Evolutionary conservation across 106 monocot species (phyloP).

Genomic region (Iris macrosiphon): DNA sequence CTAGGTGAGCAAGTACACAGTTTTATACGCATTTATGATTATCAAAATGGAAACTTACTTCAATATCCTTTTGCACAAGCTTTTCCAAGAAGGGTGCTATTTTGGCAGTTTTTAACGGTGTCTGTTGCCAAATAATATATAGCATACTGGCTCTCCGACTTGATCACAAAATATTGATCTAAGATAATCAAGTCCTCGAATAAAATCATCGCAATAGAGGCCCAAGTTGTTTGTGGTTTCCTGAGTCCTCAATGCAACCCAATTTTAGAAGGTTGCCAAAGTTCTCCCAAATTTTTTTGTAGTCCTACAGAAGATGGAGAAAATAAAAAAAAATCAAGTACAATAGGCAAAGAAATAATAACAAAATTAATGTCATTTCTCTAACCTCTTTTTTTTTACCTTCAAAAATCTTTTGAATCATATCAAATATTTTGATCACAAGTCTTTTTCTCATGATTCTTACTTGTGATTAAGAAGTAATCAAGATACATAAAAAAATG

Average conservation of each 20-base stretch:
- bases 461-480: too few relatives aligned
- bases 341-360: neutral
- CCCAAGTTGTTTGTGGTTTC: constrained; percentile 74
- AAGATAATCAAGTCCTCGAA: constrained; percentile 76
- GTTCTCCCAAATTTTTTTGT: constrained; percentile 91
- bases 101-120: constrained; percentile 83
- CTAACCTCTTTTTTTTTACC: constrained; percentile 74
- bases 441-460: too few relatives aligned
- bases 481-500: too few relatives aligned
- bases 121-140: constrained; percentile 86
- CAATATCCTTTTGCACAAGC: too few relatives aligned
- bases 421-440: constrained; percentile 91
- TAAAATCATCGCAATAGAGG: constrained; percentile 70
- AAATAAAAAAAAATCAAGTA: neutral
- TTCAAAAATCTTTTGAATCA: constrained; percentile 82
- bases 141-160: constrained; percentile 75
- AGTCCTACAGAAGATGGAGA: constrained; percentile 45
- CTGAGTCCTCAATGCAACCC: constrained; percentile 85
- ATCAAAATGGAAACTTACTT: too few relatives aligned
- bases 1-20: neutral
- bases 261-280: constrained; percentile 87
- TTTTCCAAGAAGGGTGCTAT: constrained; percentile 88
- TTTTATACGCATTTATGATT: neutral
- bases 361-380: neutral
- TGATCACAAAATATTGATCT: constrained; percentile 77